A percentile compares a stretch with the other conserved stretches of the same genome.
phyloP scores from a whole-genome alignment of 257 asterid genomes.

The Scutellaria minor region DNA sequence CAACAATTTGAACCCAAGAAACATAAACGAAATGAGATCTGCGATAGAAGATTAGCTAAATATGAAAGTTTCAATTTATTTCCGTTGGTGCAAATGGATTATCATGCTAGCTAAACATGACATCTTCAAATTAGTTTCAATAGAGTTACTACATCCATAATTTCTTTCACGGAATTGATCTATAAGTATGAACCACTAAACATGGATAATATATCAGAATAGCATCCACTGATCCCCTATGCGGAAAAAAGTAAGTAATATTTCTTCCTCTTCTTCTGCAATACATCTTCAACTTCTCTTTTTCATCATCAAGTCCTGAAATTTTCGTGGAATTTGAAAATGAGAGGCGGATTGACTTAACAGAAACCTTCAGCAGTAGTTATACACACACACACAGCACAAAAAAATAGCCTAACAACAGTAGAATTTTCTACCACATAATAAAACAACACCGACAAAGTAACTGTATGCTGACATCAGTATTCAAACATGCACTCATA shows the following conservation, averaged over 20 bases:
- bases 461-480: constrained; percentile 19
- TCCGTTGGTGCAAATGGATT: not conserved
- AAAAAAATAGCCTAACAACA: not conserved
- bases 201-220: constrained; percentile 15
- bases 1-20: not conserved
- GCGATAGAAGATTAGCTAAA: not conserved
- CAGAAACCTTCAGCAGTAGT: not conserved
- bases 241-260: not conserved
- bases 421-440: not conserved
- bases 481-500: not conserved
- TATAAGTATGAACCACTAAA: not conserved
- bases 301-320: constrained; percentile 33
- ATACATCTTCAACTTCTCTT: constrained; percentile 17
- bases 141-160: not conserved
- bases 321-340: constrained; percentile 24
- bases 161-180: not conserved
- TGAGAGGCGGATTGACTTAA: not conserved
- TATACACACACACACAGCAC: not conserved
- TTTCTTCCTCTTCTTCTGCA: constrained; percentile 28
- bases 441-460: constrained; percentile 1
- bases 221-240: constrained; percentile 13
- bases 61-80: not conserved
- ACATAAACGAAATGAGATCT: not conserved
- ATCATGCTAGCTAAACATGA: not conserved
- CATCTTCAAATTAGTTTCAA: constrained; percentile 29